phyloP scores from a whole-genome alignment of 1,284 basidiomycete genomes.

The Heterobasidion annosum region DNA sequence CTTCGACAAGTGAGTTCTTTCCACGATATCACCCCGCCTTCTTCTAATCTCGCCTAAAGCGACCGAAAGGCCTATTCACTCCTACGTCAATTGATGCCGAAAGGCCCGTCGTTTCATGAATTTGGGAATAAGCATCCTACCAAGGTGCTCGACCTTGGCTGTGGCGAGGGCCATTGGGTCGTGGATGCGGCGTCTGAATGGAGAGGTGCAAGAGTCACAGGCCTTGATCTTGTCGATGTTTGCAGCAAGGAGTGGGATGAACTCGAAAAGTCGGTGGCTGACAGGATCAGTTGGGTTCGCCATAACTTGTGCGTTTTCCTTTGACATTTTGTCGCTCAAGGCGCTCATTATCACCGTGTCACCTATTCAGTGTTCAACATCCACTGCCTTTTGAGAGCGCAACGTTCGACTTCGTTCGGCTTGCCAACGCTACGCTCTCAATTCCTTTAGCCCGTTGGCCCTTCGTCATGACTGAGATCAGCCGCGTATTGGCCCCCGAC shows the following conservation, averaged over 20 bases:
- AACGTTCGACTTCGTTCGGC: conserved; percentile 60
- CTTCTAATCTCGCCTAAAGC: conserved; percentile 22
- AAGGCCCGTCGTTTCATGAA: conserved; percentile 49
- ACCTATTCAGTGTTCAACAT: conserved; percentile 35
- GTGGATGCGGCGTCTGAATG: conserved; percentile 50
- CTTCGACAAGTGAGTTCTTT: conserved; percentile 45
- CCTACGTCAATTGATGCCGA: conserved; percentile 38
- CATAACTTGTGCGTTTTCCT: conserved; percentile 54
- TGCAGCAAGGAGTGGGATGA: conserved; percentile 22
- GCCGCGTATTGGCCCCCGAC: conserved; percentile 48
- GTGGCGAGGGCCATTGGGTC: conserved; percentile 60
- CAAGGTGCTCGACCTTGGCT: conserved; percentile 62
- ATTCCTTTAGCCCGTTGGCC: conserved; percentile 53
- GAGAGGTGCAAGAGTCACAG: conserved; percentile 45
- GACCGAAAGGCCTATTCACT: conserved; percentile 47
- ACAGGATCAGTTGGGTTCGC: conserved; percentile 45
- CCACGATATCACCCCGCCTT: background rate
- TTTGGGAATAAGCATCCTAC: conserved; percentile 41
- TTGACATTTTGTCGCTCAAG: background rate
- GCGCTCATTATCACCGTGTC: conserved; percentile 9
- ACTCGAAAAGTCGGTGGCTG: conserved; percentile 16
- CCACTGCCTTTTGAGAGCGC: conserved; percentile 49
- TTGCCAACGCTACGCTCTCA: conserved; percentile 54
- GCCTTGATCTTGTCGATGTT: conserved; percentile 52
- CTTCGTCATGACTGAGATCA: conserved; percentile 43